A percentile compares a stretch with the other conserved stretches of the same genome.
phyloP scores from a whole-genome alignment of 805 yeast genomes.

The Nakazawaea pomicola region DNA sequence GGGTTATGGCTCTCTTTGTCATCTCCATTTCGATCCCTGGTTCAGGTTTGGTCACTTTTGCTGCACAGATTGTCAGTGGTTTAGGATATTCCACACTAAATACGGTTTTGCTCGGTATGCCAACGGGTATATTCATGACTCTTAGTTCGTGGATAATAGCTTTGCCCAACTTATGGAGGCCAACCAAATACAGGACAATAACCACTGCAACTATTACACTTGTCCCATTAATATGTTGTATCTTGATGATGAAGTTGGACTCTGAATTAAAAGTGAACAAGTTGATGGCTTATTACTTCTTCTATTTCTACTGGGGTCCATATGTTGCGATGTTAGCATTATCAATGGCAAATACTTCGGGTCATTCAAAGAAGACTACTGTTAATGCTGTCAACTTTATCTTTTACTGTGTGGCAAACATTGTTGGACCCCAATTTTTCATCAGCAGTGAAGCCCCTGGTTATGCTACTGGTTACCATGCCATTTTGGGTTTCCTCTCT shows the following conservation, averaged over 20 bases:
- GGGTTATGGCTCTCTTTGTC: conserved; percentile 33
- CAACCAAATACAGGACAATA: conserved; percentile 16
- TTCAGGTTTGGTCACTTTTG: conserved; percentile 38
- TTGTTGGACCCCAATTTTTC: conserved; percentile 57
- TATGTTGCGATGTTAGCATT: conserved; percentile 23
- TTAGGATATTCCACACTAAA: conserved; percentile 21
- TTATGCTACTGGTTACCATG: conserved; percentile 24
- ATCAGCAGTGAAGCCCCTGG: conserved; percentile 40
- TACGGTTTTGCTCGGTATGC: conserved; percentile 18
- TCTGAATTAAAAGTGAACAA: conserved; percentile 23
- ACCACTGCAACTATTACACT: conserved; percentile 13
- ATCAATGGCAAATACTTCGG: conserved; percentile 34
- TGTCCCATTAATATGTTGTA: conserved; percentile 16
- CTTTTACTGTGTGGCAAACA: conserved; percentile 43
- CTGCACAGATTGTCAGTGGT: conserved; percentile 26
- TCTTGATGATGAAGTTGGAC: conserved; percentile 16
- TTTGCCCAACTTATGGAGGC: conserved; percentile 14
- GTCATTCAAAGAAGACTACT: conserved; percentile 45
- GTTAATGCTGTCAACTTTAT: conserved; percentile 41
- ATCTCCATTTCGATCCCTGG: conserved; percentile 23
- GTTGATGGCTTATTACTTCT: conserved; percentile 26
- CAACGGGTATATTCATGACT: conserved; percentile 19
- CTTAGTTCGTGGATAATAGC: conserved; percentile 19
- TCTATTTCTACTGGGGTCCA: conserved; percentile 20
- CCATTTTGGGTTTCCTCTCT: conserved; percentile 14